Percentiles rank a stretch among this genome's conserved stretches.
Conservation (phyloP, 2,329 filamentous ascomycete genomes). For the Xylaria digitata region DNA sequence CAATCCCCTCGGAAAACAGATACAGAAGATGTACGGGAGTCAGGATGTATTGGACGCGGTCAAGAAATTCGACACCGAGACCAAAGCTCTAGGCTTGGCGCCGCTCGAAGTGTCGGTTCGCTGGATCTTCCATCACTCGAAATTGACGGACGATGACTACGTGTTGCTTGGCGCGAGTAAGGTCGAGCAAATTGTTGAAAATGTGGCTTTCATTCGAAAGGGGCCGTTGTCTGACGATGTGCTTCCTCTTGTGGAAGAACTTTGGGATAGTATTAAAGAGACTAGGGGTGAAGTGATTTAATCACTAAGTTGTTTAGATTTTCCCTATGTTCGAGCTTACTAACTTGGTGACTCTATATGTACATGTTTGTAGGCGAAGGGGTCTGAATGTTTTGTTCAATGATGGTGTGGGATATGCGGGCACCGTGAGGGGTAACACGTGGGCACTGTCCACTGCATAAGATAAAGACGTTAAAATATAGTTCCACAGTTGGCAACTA, state of each 20-base stretch:
- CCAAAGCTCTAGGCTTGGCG: slow-evolving; percentile 42
- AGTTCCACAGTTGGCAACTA: too few species aligned
- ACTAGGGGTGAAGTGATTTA: slow-evolving; percentile 34
- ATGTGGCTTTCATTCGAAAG: slow-evolving; percentile 45
- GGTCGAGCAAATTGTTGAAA: slow-evolving; percentile 49
- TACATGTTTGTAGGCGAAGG: too few species aligned
- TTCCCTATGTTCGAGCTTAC: too few species aligned
- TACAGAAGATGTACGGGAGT: slow-evolving; percentile 47
- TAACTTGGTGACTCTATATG: too few species aligned
- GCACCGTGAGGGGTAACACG: too few species aligned
- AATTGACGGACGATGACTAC: slow-evolving; percentile 45
- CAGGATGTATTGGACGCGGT: slow-evolving; percentile 48
- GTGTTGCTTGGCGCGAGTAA: slow-evolving; percentile 53
- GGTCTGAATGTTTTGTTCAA: too few species aligned
- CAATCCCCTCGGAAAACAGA: slow-evolving; percentile 36
- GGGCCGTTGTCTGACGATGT: slow-evolving; percentile 49
- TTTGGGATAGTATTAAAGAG: slow-evolving; percentile 43
- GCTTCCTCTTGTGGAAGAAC: slow-evolving; percentile 37
- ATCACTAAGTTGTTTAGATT: background rate
- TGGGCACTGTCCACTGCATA: too few species aligned
- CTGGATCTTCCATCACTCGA: slow-evolving; percentile 51
- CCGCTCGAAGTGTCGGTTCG: slow-evolving; percentile 52
- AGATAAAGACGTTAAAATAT: too few species aligned
- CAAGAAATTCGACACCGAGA: slow-evolving; percentile 47
- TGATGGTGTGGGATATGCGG: too few species aligned